Evolutionary conservation across 352 stramenopile species (phyloP), one percentile per base, ranked within the genome.

Genomic region (Phytopythium kandeliae): DNA sequence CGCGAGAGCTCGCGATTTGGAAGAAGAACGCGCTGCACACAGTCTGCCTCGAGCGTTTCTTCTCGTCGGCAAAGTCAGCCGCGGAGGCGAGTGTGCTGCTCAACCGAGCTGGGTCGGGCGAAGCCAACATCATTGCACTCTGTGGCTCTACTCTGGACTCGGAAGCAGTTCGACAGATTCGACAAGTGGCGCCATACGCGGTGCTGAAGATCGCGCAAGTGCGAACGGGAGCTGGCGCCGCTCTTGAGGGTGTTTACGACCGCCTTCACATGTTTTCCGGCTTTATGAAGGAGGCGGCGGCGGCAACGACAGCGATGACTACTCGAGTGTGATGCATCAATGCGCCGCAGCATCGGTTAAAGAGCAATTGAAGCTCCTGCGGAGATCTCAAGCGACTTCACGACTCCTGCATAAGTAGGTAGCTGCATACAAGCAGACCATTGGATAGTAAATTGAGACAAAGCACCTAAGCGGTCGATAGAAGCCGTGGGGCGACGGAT

Each of bases 21-120:
- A 80, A 80, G 38, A 58, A 62, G 28, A 77, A 78, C 35, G 51
- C 72, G 35, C 56, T 81, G 6, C 67, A 73, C 50, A 78, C 64
- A 1, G 60, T 70, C 41, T 73, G 74, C 22, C 51, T 57, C n/a
- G 73, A 85, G 42, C 40, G 48, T 0, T 33, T 78, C 22, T 59
- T 62, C 37, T 36, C 51, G 7, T 31, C 49, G 4, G 36, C 45
- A 1, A 54, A 24, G 43, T 25, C 43, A 9, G 17, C 17, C 10
- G 42, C 52, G 9, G 30, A 47, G 24, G 22, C 50, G 12, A 35
- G 11, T 6, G 28, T 31, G 3, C 22, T 60, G 41, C 54, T 69
- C 1, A 34, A 44, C 15, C 38, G 36, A 0, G 38, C 31, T 9
- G 24, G 24, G 12, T 31, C 54, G 16, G 56, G 63, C n/a, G 34